Base-by-base conservation (phyloP, 2,329 filamentous ascomycete species). In the Monilinia vaccinii-corymbosi region DNA sequence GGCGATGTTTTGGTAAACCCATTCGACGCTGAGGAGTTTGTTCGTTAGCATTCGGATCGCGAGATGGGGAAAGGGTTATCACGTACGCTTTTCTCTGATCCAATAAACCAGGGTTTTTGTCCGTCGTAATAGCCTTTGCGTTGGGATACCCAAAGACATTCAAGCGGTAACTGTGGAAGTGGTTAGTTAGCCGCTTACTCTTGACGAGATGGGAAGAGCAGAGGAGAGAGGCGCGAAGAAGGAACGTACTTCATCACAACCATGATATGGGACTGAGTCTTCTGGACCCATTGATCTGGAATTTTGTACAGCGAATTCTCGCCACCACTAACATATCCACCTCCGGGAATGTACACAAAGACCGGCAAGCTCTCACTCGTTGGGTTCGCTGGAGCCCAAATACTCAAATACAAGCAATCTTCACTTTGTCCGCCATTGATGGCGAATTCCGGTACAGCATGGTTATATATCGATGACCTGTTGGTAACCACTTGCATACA, bases 61-160 rank as follows among this genome's bases (percentile, higher is more conserved):
- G 34, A 2, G 16, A 51, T 2, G 14, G 5, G n/a, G 3, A 13
- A 40, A 13, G 77, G 72, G 60, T 3, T 1, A 14, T 14, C 11
- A 51, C 76, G 75, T 40, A 86, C 77, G 84, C 84, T 87, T 62
- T 76, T 72, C 80, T 76, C 71, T 87, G 83, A 66, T 88, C 85
- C 61, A 78, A 75, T 51, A 87, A 71, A 1, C 86, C 86, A 4
- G 63, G 63, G 25, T 69, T 69, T 14, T 62, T 53, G 11, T 69
- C 68, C 8, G 57, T n/a, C 7, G 61, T 57, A 9, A 65, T 53
- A 13, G 60, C 66, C 3, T 63, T 62, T 45, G 65, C 61, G 51
- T 64, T 63, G 7, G 66, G 67, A 46, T 65, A 66, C 10, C 68
- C 67, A 49, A 70, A 69, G 6, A 70, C 71, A 5, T 74, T 74